Conservation (phyloP, 2,329 filamentous ascomycete genomes). For the Byssothecium circinans region DNA sequence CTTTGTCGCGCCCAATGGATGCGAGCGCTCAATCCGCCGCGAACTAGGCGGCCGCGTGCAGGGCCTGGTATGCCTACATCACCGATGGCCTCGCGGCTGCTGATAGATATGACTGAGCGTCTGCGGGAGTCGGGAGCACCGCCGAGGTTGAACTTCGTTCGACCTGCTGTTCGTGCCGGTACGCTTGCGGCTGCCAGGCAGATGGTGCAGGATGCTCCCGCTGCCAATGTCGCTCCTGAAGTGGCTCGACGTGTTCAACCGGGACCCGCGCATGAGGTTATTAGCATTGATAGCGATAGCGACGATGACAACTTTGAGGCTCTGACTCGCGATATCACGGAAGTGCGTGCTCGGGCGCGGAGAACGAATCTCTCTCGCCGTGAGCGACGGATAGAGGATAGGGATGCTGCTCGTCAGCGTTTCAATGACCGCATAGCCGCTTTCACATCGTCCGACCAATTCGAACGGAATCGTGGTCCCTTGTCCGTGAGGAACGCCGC, state of each 20-base stretch:
- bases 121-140: too few relatives aligned
- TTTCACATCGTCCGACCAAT: too few relatives aligned
- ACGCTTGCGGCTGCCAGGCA: background rate
- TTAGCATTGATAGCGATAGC: slow-evolving; percentile 10
- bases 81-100: too few relatives aligned
- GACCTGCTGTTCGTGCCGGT: background rate
- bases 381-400: background rate
- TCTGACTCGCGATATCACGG: slow-evolving; percentile 9
- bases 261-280: background rate
- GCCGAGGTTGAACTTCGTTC: background rate
- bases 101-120: too few relatives aligned
- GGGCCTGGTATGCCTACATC: too few relatives aligned
- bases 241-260: too few relatives aligned
- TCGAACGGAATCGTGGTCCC: too few relatives aligned
- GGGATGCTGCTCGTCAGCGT: too few relatives aligned
- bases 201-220: background rate
- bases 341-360: slow-evolving; percentile 12
- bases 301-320: slow-evolving; percentile 6
- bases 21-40: background rate
- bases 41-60: background rate
- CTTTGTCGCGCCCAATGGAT: slow-evolving; percentile 26
- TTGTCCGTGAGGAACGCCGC: too few relatives aligned
- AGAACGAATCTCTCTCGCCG: slow-evolving; percentile 1
- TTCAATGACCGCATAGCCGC: too few relatives aligned
- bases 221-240: too few relatives aligned